Evolutionary conservation across 2,329 filamentous ascomycete species (phyloP).

Genomic region (Fusarium sp.): DNA sequence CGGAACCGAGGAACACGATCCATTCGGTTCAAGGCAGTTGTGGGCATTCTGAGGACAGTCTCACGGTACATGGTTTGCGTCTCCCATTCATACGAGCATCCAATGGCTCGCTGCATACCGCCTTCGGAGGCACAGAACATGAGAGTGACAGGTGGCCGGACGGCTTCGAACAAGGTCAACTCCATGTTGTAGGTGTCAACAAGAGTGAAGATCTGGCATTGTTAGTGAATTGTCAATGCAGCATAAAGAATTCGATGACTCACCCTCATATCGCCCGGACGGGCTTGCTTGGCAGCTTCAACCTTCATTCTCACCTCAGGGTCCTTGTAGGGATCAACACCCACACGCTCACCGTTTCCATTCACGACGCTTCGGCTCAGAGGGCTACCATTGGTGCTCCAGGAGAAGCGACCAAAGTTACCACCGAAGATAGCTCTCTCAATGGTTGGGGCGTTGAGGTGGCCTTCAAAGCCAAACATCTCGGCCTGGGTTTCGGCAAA

Average conservation of each 20-base stretch:
- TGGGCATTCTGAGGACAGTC: conserved; percentile 46
- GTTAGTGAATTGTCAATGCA: conserved; percentile 5
- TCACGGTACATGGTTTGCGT: conserved; percentile 48
- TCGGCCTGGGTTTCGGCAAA: conserved; percentile 49
- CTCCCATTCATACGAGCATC: conserved; percentile 49
- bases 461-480: conserved; percentile 53
- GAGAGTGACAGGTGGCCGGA: conserved; percentile 43
- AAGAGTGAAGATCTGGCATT: conserved; percentile 52
- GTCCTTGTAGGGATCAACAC: conserved; percentile 47
- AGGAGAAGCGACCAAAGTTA: conserved; percentile 48
- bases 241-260: not conserved
- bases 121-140: conserved; percentile 49
- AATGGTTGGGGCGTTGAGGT: conserved; percentile 49
- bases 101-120: conserved; percentile 48
- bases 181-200: conserved; percentile 55
- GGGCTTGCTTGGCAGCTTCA: conserved; percentile 46
- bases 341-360: conserved; percentile 45
- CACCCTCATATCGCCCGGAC: conserved; percentile 49
- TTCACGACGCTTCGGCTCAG: conserved; percentile 48
- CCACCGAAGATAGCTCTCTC: conserved; percentile 51
- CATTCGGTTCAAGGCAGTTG: conserved; percentile 45
- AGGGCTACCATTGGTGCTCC: conserved; percentile 49
- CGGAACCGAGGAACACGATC: conserved; percentile 45
- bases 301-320: conserved; percentile 46
- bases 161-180: conserved; percentile 53